Evolutionary conservation across 2,329 filamentous ascomycete genomes (phyloP), one percentile per base, ranked within the genome.

Genomic region (Elsinoe australis): DNA sequence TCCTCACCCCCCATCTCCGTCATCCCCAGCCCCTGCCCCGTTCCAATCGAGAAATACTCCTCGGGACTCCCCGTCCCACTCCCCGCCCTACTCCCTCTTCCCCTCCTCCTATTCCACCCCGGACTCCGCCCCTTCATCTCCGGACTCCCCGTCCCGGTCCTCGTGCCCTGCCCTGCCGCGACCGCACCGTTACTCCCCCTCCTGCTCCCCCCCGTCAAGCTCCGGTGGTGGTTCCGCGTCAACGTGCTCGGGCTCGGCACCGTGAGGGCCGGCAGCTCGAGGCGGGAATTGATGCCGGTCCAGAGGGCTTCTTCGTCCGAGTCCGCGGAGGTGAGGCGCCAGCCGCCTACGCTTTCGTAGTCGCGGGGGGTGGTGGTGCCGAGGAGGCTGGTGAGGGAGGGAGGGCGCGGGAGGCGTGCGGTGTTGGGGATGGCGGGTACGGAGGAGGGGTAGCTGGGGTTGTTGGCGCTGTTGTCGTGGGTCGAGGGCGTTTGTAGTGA

Each of bases 331-430:
- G 62, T 52, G 12, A 64, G 57, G n/a, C 58, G 57, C 60, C 60
- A 62, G 0, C 68, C 68, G 19, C 68, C 68, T 1, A 71, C 63
- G 45, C 67, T 67, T 49, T 71, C 68, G 42, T 64, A 71, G 52
- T 71, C 68, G 26, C 66, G 58, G 3, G 53, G 53, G 12, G 45
- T 49, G 5, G 50, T 58, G 19, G 57, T 59, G 19, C 60, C 58
- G 19, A 67, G 47, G 22, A 69, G 55, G 1, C 59, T 59, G 10
- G 61, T 60, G 38, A 65, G 61, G 1, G 61, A 63, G 2, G 57
- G 61, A 45, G 57, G 64, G 50, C 65, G 67, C 10, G 24, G 19
- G 8, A 49, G 32, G 15, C 47, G 36, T 6, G 19, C 15, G 22
- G 54, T 53, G 14, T 32, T 55, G 48, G 8, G 61, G 55, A 17